phyloP scores from a whole-genome alignment of 192 early-diverging fungal genomes.

The Globomyces pollinis-pini region DNA sequence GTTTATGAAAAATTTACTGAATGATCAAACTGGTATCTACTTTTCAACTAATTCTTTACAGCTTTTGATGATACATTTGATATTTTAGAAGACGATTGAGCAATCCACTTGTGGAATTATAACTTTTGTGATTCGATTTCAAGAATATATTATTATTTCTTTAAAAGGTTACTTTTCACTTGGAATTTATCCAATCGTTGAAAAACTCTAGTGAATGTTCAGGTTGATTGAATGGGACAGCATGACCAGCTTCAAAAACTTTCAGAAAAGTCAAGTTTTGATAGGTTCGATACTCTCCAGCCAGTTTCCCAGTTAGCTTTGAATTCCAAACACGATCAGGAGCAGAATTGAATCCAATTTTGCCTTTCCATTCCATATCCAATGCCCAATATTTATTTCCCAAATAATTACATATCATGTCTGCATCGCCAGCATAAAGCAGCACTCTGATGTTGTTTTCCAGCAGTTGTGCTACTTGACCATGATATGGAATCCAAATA shows the following conservation, averaged over 20 bases:
- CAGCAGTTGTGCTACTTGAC: not conserved
- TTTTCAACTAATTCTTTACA: too few species aligned
- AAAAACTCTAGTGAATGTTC: slow-evolving; percentile 16
- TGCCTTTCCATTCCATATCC: slow-evolving; percentile 65
- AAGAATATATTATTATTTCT: too few species aligned
- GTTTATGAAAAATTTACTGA: too few species aligned
- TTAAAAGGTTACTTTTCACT: too few species aligned
- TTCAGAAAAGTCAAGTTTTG: slow-evolving; percentile 70
- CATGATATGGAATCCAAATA: too few species aligned
- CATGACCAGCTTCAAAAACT: slow-evolving; percentile 61
- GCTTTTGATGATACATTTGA: too few species aligned
- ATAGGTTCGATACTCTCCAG: slow-evolving; percentile 50
- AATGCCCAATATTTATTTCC: slow-evolving; percentile 75
- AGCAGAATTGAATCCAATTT: slow-evolving; percentile 47
- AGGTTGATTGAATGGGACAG: slow-evolving; percentile 33
- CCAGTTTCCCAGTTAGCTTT: slow-evolving; percentile 27
- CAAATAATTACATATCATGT: slow-evolving; percentile 78
- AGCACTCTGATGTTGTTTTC: slow-evolving; percentile 54
- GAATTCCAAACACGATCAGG: slow-evolving; percentile 58
- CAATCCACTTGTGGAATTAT: too few species aligned
- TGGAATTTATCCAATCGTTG: not conserved
- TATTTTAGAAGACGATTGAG: too few species aligned
- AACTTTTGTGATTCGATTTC: too few species aligned
- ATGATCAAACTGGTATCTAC: too few species aligned
- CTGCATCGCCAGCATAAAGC: slow-evolving; percentile 74